Evolutionary conservation across 1,284 basidiomycete species (phyloP).

Genomic region (Megacollybia platyphylla): DNA sequence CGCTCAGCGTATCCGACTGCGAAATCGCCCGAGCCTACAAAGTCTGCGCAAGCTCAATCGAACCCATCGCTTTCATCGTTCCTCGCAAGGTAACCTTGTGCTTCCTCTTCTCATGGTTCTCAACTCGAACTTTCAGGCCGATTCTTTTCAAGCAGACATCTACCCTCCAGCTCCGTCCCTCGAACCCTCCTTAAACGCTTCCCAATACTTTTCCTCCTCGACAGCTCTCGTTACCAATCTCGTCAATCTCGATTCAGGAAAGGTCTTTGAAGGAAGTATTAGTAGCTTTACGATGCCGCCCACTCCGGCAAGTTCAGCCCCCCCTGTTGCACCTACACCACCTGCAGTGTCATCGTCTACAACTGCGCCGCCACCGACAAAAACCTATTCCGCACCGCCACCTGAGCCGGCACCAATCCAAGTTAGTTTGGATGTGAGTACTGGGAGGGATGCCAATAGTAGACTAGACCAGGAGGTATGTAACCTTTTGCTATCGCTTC

Average conservation of each 20-base stretch:
- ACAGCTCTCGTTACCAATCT: constrained; percentile 52
- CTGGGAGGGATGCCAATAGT: constrained; percentile 1
- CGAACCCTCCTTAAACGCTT: constrained; percentile 70
- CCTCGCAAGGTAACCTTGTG: constrained; percentile 61
- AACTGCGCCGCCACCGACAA: constrained; percentile 12
- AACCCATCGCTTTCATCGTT: constrained; percentile 89
- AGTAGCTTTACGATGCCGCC: constrained; percentile 13
- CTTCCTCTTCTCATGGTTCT: constrained; percentile 1
- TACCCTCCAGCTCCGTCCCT: constrained; percentile 82
- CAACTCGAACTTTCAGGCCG: constrained; percentile 33
- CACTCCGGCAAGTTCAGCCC: constrained; percentile 14
- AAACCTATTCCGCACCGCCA: constrained; percentile 12
- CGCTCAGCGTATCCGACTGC: constrained; percentile 80
- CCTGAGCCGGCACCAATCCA: constrained; percentile 11
- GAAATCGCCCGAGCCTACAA: constrained; percentile 97
- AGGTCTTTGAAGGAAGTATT: neutral
- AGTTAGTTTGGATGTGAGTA: constrained; percentile 2
- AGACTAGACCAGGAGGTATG: too few species aligned
- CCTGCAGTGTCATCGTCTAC: constrained; percentile 5
- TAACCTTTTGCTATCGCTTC: too few species aligned
- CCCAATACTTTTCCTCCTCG: constrained; percentile 85
- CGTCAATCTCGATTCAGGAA: constrained; percentile 31
- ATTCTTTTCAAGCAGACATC: constrained; percentile 88
- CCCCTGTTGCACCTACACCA: constrained; percentile 14
- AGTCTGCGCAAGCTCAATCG: constrained; percentile 62